phyloP scores from a whole-genome alignment of 768 basidiomycete species.

The Trametes cubensis region DNA sequence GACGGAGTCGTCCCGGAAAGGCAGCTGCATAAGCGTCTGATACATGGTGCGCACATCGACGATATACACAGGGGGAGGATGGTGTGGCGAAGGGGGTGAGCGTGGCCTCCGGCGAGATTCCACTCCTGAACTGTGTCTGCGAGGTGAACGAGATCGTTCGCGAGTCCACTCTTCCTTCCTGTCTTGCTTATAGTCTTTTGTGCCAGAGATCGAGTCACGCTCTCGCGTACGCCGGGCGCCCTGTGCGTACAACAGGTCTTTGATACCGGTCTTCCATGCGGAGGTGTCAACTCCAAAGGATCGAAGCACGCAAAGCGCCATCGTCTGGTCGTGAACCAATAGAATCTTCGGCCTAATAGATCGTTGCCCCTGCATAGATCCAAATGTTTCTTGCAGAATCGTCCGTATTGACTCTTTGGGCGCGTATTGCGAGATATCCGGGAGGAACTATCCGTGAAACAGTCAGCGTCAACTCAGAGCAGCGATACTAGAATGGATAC shows the following conservation, averaged over 20 bases:
- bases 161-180: not conserved
- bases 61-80: constrained; percentile 21
- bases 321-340: constrained; percentile 48
- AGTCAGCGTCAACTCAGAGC: not conserved
- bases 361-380: constrained; percentile 17
- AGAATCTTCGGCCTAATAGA: constrained; percentile 42
- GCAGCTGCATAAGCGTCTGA: constrained; percentile 17
- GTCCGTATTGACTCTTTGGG: not conserved
- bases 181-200: not conserved
- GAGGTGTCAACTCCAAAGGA: constrained; percentile 46
- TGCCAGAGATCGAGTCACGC: not conserved
- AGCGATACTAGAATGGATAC: constrained; percentile 8
- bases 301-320: constrained; percentile 42
- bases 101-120: constrained; percentile 1
- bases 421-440: constrained; percentile 13
- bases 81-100: constrained; percentile 1
- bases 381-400: constrained; percentile 28
- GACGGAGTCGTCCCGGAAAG: constrained; percentile 3
- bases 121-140: not conserved
- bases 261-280: constrained; percentile 46
- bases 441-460: not conserved
- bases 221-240: not conserved
- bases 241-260: constrained; percentile 32
- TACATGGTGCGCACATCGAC: constrained; percentile 30
- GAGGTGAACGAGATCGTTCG: constrained; percentile 16